phyloP scores from a whole-genome alignment of 1,139 yeast genomes.

The Yamadazyma sp. region DNA sequence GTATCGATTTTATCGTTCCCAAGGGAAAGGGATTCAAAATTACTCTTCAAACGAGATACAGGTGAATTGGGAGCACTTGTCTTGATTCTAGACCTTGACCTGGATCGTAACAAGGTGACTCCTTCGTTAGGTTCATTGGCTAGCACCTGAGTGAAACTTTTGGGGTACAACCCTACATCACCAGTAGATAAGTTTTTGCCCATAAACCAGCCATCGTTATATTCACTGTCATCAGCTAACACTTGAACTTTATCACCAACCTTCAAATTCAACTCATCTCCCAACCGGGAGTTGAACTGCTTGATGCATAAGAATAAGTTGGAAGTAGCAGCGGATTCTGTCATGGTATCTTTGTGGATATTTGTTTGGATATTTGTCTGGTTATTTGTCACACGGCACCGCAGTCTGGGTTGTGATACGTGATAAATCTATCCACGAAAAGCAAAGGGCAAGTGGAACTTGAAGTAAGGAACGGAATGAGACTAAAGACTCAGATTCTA shows the following conservation, averaged over 20 bases:
- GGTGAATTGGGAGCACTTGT: conserved; percentile 15
- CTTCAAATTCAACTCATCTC: conserved; percentile 79
- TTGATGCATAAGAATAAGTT: conserved; percentile 62
- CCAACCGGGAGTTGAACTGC: conserved; percentile 82
- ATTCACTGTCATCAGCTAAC: conserved; percentile 88
- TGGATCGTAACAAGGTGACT: conserved; percentile 28
- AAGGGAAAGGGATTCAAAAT: conserved; percentile 18
- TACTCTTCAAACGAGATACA: conserved; percentile 17
- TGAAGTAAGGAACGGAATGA: conserved; percentile 1
- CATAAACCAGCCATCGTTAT: conserved; percentile 97
- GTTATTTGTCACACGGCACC: not conserved
- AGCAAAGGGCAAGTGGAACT: no score
- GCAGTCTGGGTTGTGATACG: no score
- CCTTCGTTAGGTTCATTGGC: conserved; percentile 17
- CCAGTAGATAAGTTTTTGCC: conserved; percentile 75
- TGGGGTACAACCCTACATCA: conserved; percentile 86
- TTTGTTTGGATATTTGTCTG: no score
- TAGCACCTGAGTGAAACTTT: conserved; percentile 66
- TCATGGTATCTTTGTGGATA: no score
- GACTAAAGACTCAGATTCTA: not conserved
- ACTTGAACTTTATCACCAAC: conserved; percentile 89
- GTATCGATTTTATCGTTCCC: not conserved
- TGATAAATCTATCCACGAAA: no score
- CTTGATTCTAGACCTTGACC: conserved; percentile 48
- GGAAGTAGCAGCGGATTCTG: not conserved